Conservation (phyloP, 192 early-diverging fungal species). For the Gonapodya prolifera region DNA sequence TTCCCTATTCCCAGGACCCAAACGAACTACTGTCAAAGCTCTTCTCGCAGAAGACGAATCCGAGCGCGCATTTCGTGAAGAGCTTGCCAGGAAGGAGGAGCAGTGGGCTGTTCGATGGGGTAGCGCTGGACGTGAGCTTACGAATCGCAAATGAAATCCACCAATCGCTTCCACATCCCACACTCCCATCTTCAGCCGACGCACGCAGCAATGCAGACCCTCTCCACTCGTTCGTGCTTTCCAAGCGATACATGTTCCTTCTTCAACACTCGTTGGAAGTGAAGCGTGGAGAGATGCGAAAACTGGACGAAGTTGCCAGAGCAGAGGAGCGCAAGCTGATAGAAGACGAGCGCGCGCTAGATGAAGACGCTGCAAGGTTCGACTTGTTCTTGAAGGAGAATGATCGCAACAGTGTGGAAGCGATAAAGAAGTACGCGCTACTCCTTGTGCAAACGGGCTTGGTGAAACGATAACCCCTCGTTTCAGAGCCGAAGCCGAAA, state of each 20-base stretch:
- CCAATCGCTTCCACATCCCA: not conserved
- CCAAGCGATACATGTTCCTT: constrained; percentile 48
- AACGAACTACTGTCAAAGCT: constrained; percentile 37
- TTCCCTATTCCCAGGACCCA: no score
- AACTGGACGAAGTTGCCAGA: constrained; percentile 44
- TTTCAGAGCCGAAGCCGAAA: constrained; percentile 41
- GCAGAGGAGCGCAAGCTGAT: constrained; percentile 45
- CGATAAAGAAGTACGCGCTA: constrained; percentile 29
- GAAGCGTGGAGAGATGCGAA: constrained; percentile 41
- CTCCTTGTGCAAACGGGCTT: not conserved
- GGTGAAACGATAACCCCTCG: not conserved
- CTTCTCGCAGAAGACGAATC: constrained; percentile 39
- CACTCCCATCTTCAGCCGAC: constrained; percentile 20
- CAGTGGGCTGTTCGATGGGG: constrained; percentile 24
- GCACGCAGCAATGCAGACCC: constrained; percentile 41
- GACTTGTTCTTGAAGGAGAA: constrained; percentile 48
- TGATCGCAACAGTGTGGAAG: constrained; percentile 47
- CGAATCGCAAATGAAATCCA: not conserved
- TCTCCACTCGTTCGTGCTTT: constrained; percentile 41
- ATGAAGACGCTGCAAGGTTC: constrained; percentile 48
- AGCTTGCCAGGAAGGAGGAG: constrained; percentile 29
- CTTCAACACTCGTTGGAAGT: constrained; percentile 46
- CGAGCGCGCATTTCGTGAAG: constrained; percentile 33
- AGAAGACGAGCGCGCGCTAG: constrained; percentile 44
- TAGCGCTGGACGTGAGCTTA: not conserved